phyloP scores from a whole-genome alignment of 805 yeast genomes.

The Yamadazyma endophytica region DNA sequence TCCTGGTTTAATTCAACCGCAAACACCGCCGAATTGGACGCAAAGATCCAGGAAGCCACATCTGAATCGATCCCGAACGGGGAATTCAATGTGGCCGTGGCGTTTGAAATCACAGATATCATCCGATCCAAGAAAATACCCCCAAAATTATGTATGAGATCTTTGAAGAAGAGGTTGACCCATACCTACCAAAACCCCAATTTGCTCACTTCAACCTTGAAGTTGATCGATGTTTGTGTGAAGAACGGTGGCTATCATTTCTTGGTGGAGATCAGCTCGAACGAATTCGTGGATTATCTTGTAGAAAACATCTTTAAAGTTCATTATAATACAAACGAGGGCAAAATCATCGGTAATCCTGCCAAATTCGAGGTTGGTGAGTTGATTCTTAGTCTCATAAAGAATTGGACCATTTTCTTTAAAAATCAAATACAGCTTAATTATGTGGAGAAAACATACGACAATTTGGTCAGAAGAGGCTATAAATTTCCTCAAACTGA shows the following conservation, averaged over 20 bases:
- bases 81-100: constrained; percentile 66
- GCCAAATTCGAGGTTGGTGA: constrained; percentile 45
- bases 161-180: constrained; percentile 70
- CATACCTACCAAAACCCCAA: constrained; percentile 67
- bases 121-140: constrained; percentile 77
- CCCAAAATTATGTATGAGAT: constrained; percentile 79
- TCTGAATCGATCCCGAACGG: constrained; percentile 91
- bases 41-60: constrained; percentile 70
- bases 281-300: constrained; percentile 82
- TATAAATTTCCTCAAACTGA: constrained; percentile 58
- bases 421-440: constrained; percentile 59
- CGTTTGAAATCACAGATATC: constrained; percentile 82
- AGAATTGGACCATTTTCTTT: constrained; percentile 75
- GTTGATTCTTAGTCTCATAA: constrained; percentile 59
- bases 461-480: constrained; percentile 57
- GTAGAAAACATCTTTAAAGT: constrained; percentile 42
- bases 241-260: constrained; percentile 92
- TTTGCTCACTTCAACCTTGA: constrained; percentile 68
- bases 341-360: constrained; percentile 17
- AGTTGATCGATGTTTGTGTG: constrained; percentile 78
- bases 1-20: constrained; percentile 48
- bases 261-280: constrained; percentile 68
- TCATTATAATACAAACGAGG: constrained; percentile 30
- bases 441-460: constrained; percentile 62
- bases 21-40: constrained; percentile 46